Evolutionary conservation across 2,329 filamentous ascomycete genomes (phyloP).

Genomic region (Botryotinia globosa): DNA sequence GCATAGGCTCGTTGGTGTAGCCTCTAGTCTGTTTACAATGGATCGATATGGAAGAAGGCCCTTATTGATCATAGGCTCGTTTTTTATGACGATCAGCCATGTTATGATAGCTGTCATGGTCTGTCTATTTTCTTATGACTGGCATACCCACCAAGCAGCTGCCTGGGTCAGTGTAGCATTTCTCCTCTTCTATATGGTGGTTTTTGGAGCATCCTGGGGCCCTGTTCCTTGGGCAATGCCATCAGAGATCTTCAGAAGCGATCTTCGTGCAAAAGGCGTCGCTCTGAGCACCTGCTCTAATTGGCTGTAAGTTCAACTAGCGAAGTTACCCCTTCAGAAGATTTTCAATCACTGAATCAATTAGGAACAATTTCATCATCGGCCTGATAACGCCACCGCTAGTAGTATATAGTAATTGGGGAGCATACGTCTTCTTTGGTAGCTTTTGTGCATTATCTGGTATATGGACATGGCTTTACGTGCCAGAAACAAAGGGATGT

Average conservation of each 20-base stretch:
- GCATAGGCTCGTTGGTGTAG: slow-evolving; percentile 43
- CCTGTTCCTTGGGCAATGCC: slow-evolving; percentile 41
- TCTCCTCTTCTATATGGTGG: slow-evolving; percentile 59
- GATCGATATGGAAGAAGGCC: slow-evolving; percentile 47
- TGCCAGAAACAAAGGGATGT: slow-evolving; percentile 49
- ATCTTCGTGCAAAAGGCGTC: slow-evolving; percentile 61
- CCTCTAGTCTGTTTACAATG: slow-evolving; percentile 48
- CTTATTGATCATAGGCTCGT: slow-evolving; percentile 45
- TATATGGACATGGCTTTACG: slow-evolving; percentile 50
- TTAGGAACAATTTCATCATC: slow-evolving; percentile 18
- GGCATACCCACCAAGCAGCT: slow-evolving; percentile 48
- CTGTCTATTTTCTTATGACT: slow-evolving; percentile 49
- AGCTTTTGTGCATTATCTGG: slow-evolving; percentile 47
- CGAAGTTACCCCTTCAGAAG: not conserved
- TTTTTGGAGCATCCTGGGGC: slow-evolving; percentile 45
- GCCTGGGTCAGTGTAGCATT: slow-evolving; percentile 56
- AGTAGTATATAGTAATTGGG: slow-evolving; percentile 54
- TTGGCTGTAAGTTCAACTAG: slow-evolving; percentile 47
- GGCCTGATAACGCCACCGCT: slow-evolving; percentile 62
- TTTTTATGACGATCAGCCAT: slow-evolving; percentile 47
- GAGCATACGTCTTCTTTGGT: slow-evolving; percentile 55
- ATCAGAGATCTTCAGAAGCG: slow-evolving; percentile 60
- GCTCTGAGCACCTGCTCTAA: slow-evolving; percentile 60
- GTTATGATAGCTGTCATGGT: slow-evolving; percentile 54
- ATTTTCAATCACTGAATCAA: not conserved